Evolutionary conservation across 1,284 basidiomycete genomes (phyloP).

Genomic region (Malassezia equina): DNA sequence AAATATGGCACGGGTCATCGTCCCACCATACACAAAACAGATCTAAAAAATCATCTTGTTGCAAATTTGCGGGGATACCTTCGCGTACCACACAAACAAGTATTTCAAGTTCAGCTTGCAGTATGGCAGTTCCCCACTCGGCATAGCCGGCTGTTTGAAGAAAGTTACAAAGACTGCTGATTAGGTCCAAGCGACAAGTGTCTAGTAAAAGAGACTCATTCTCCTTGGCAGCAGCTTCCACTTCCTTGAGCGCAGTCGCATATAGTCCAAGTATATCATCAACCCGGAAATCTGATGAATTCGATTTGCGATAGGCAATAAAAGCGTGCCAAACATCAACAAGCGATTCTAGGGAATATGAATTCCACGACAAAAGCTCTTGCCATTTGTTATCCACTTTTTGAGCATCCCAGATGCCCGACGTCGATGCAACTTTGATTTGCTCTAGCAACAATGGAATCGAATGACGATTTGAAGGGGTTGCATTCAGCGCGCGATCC

Average conservation of each 20-base stretch:
- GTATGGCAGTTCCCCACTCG: slow-evolving; percentile 1
- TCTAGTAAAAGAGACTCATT: not conserved
- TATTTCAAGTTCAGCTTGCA: slow-evolving; percentile 11
- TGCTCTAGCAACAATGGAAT: not conserved
- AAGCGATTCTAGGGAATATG: not conserved
- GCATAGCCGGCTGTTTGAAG: slow-evolving; percentile 9
- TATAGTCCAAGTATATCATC: not conserved
- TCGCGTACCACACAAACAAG: not conserved
- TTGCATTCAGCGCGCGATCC: slow-evolving; percentile 3
- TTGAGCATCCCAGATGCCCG: not conserved
- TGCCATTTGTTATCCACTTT: slow-evolving; percentile 1
- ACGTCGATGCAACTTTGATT: not conserved
- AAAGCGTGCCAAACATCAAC: slow-evolving; percentile 3
- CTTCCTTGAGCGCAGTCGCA: not conserved
- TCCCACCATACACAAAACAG: slow-evolving; percentile 15
- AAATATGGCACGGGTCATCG: not conserved
- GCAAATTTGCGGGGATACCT: not conserved
- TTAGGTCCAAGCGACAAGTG: not conserved
- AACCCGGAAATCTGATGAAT: not conserved
- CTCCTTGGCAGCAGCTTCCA: not conserved
- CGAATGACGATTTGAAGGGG: not conserved
- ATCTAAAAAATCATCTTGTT: not conserved
- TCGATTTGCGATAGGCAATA: not conserved
- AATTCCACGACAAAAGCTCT: not conserved
- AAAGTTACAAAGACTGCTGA: not conserved